Evolutionary conservation across 139 green algal species (phyloP).

Genomic region (Penium margaritaceum): DNA sequence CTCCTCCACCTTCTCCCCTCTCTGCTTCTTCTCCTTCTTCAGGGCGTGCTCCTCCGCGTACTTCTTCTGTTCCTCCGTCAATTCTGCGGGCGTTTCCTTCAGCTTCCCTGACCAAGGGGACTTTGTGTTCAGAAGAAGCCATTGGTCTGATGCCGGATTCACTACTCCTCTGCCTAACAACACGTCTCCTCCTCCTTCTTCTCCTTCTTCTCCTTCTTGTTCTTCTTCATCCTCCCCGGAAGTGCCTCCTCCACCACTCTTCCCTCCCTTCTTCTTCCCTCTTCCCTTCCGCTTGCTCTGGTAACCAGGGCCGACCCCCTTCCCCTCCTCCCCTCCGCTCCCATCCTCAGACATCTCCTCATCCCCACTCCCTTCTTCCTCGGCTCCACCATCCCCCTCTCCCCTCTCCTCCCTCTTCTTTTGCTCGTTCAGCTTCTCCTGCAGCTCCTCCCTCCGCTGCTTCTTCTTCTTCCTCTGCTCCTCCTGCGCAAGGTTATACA

Average conservation of each 20-base stretch:
- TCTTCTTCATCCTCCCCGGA: neutral
- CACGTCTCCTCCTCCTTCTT: slow-evolving; percentile 12
- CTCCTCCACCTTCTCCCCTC: slow-evolving; percentile 41
- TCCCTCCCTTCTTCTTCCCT: too few relatives aligned
- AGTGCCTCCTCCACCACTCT: slow-evolving; percentile 10
- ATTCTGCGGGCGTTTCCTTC: slow-evolving; percentile 15
- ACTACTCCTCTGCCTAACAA: too few relatives aligned
- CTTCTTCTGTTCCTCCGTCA: slow-evolving; percentile 76
- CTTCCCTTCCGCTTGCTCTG: too few relatives aligned
- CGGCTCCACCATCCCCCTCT: neutral
- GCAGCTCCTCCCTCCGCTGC: slow-evolving; percentile 2
- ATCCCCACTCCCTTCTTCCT: slow-evolving; percentile 4
- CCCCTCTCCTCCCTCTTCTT: slow-evolving; percentile 1
- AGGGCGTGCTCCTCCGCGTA: slow-evolving; percentile 64
- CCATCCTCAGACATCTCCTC: too few relatives aligned
- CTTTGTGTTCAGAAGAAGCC: slow-evolving; percentile 23
- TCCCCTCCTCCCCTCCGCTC: too few relatives aligned
- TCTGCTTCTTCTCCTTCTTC: slow-evolving; percentile 54
- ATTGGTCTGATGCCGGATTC: slow-evolving; percentile 33
- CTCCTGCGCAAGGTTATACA: slow-evolving; percentile 25
- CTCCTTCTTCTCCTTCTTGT: slow-evolving; percentile 6
- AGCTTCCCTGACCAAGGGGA: slow-evolving; percentile 45
- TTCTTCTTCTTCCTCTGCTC: slow-evolving; percentile 21
- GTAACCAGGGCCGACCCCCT: too few relatives aligned
- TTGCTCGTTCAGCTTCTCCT: slow-evolving; percentile 11